Percentiles rank a stretch among this genome's conserved stretches.
These are phyloP conservation scores for Bryoerythrophyllum caledonicum DNA, from an alignment of 225 moss, liverwort and hornwort species.

Conservation along the genomic window DNA sequence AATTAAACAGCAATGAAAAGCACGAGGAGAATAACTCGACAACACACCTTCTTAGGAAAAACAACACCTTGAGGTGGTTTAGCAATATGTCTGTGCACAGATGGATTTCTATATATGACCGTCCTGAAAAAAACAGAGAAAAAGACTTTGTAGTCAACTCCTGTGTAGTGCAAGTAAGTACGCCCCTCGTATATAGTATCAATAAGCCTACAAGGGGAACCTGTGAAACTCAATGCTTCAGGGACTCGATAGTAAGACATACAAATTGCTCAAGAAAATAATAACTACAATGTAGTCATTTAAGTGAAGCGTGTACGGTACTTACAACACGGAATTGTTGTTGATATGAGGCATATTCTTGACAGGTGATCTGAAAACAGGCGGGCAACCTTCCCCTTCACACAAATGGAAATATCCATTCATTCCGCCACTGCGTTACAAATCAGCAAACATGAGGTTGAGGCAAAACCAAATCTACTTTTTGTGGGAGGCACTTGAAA, in stretches of 20 bases:
- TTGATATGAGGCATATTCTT: conserved; percentile 69
- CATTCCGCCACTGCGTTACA: conserved; percentile 79
- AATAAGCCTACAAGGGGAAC: neutral
- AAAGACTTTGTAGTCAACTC: conserved; percentile 19
- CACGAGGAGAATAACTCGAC: neutral
- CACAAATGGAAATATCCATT: conserved; percentile 80
- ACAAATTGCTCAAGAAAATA: neutral
- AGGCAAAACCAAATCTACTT: neutral
- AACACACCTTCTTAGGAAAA: conserved; percentile 67
- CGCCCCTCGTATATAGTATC: neutral
- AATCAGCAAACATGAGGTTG: neutral
- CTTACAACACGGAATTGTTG: conserved; percentile 78
- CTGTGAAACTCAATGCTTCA: neutral
- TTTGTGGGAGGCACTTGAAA: neutral
- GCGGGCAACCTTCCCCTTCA: conserved; percentile 71
- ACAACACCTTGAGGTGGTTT: conserved; percentile 62
- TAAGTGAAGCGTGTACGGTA: conserved; percentile 11
- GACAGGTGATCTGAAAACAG: conserved; percentile 72
- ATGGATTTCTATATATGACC: conserved; percentile 60
- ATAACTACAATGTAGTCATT: neutral
- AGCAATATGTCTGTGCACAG: conserved; percentile 73
- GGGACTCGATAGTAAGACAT: neutral
- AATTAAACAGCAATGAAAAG: conserved; percentile 9
- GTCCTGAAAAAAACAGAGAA: conserved; percentile 53
- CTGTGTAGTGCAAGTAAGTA: neutral